phyloP scores from a whole-genome alignment of 2,329 filamentous ascomycete genomes.

The Clarireedia sp. region DNA sequence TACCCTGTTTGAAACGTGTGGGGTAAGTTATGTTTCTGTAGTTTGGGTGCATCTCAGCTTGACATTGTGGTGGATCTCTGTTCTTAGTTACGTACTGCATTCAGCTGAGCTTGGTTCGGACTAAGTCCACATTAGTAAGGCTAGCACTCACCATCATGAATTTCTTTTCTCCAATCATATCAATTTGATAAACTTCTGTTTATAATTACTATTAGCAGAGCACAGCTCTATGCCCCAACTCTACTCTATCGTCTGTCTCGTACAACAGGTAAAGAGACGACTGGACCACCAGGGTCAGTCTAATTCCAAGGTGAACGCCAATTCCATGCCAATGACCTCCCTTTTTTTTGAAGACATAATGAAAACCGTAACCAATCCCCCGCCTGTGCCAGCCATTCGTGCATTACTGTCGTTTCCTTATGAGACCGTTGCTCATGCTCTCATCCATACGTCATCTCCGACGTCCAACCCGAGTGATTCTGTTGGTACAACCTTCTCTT shows the following conservation, averaged over 20 bases:
- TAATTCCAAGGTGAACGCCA: slow-evolving; percentile 7
- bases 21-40: too few relatives aligned
- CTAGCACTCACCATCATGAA: too few relatives aligned
- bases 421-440: neutral
- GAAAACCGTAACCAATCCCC: neutral
- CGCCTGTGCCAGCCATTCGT: neutral
- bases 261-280: neutral
- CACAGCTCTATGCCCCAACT: slow-evolving; percentile 4
- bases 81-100: too few relatives aligned
- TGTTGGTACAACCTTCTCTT: too few relatives aligned
- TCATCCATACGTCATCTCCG: neutral
- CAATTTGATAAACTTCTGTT: too few relatives aligned
- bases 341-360: neutral
- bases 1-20: too few relatives aligned
- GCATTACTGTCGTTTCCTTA: neutral
- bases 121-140: too few relatives aligned
- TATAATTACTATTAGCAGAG: neutral
- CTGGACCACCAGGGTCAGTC: slow-evolving; percentile 3
- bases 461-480: neutral
- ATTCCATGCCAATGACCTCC: slow-evolving; percentile 1
- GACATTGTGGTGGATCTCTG: too few relatives aligned
- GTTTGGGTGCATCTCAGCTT: too few relatives aligned
- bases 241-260: neutral
- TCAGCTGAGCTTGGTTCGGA: too few relatives aligned
- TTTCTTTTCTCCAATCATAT: too few relatives aligned